phyloP scores from a whole-genome alignment of 2,329 filamentous ascomycete species.

The Alternaria longipes region DNA sequence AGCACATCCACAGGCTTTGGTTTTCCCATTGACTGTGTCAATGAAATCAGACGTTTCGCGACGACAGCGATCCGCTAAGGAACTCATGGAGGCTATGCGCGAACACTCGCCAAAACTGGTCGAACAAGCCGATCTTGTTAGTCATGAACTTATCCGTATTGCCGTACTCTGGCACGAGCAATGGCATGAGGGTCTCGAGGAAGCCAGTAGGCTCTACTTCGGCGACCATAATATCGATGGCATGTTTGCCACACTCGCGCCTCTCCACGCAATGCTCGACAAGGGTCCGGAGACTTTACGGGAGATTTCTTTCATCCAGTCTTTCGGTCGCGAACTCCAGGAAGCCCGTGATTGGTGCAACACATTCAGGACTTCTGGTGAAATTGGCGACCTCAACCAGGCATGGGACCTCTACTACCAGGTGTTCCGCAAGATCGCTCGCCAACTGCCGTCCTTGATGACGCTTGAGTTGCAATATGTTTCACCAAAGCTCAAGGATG shows the following conservation, averaged over 20 bases:
- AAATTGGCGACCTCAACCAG: slow-evolving; percentile 94
- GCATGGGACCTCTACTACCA: slow-evolving; percentile 99
- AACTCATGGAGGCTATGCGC: slow-evolving; percentile 98
- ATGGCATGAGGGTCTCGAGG: slow-evolving; percentile 97
- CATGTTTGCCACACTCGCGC: slow-evolving; percentile 91
- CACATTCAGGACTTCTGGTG: slow-evolving; percentile 86
- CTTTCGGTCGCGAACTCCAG: slow-evolving; percentile 92
- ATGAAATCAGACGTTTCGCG: slow-evolving; percentile 94
- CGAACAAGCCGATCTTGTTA: slow-evolving; percentile 93
- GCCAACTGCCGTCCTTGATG: slow-evolving; percentile 91
- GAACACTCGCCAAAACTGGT: slow-evolving; percentile 92
- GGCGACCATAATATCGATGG: slow-evolving; percentile 97
- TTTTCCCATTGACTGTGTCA: slow-evolving; percentile 95
- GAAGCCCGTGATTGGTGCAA: slow-evolving; percentile 97
- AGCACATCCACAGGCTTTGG: slow-evolving; percentile 92
- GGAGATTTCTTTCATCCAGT: slow-evolving; percentile 97
- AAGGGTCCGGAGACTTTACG: slow-evolving; percentile 90
- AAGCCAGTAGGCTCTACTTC: slow-evolving; percentile 95
- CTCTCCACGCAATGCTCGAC: slow-evolving; percentile 90
- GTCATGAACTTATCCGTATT: slow-evolving; percentile 94
- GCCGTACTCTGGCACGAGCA: slow-evolving; percentile 98
- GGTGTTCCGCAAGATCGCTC: slow-evolving; percentile 93
- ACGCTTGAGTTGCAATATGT: slow-evolving; percentile 95
- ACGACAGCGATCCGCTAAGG: slow-evolving; percentile 84
- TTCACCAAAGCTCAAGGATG: slow-evolving; percentile 88